Evolutionary conservation across 225 moss, liverwort and hornwort genomes (phyloP).

Genomic region (Neckera pumila): DNA sequence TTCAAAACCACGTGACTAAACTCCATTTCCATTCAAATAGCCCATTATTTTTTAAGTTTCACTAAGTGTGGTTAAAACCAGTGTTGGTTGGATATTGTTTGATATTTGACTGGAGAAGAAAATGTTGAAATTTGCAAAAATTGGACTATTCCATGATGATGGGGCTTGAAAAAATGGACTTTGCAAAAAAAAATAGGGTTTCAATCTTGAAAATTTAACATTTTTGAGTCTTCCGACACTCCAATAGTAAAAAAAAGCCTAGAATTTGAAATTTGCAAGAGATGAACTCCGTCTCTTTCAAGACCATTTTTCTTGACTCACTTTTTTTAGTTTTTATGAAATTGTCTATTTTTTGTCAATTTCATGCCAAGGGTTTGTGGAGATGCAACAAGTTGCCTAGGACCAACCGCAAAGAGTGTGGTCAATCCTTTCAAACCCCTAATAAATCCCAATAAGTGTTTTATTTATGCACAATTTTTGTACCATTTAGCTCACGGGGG

Average conservation of each 20-base stretch:
- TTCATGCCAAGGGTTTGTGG: fast-evolving
- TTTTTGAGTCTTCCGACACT: fast-evolving
- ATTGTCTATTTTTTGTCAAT: background rate
- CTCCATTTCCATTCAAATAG: background rate
- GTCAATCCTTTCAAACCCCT: fast-evolving
- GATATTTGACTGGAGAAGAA: fast-evolving
- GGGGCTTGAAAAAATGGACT: fast-evolving
- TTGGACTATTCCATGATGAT: background rate
- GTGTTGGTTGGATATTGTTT: background rate
- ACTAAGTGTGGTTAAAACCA: background rate
- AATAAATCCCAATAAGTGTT: fast-evolving
- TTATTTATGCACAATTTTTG: background rate
- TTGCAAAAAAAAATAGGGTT: too few species aligned
- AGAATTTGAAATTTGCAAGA: background rate
- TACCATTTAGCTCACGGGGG: too few species aligned
- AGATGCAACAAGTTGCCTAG: background rate
- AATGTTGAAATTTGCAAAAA: background rate
- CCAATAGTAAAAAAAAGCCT: fast-evolving
- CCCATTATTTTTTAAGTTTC: background rate
- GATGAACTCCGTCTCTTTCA: background rate
- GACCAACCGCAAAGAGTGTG: fast-evolving
- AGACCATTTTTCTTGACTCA: fast-evolving
- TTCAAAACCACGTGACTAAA: background rate
- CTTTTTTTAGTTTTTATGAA: fast-evolving
- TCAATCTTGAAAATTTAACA: fast-evolving